Base-by-base conservation (phyloP, 2,329 filamentous ascomycete genomes). In the Scorias spongiosa region DNA sequence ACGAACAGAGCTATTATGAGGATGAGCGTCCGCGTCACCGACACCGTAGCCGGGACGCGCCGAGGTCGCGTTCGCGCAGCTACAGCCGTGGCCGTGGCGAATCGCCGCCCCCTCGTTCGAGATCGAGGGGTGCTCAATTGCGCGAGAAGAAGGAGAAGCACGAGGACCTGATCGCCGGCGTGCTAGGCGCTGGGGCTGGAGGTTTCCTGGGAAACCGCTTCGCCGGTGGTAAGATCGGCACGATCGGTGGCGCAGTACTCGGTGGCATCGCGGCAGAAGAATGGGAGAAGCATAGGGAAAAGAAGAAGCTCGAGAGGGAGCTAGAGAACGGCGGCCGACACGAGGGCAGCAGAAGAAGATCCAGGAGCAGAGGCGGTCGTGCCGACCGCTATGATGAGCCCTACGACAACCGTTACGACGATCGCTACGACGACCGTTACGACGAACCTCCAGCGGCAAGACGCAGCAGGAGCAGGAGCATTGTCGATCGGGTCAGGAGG, bases 261-360 rank as follows among this genome's bases (percentile, higher is more conserved):
- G 54, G 54, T n/a, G 53, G 54, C 7, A 45, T 57, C 2, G 54
- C 50, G 2, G 54, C 51, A 10, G 48, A 49, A 9, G 50, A 48
- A 15, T 42, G 47, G 2, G 55, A 57, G 42, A 49, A 51, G 38
- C 49, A 53, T 29, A 43, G 48, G 28, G 49, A 51, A 29, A 53
- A 55, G 48, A 46, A 49, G n/a, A 49, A 52, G 42, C 45, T 49
- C 7, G 46, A 48, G n/a, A 53, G 54, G 44, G 45, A 40, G 7
- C 3, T 44, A 10, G 40, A 46, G 12, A 11, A 20, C 14, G 12
- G 11, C 7, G 38, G 11, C 38, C 12, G 38, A 12, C 7, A 40
- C 20, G 38, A 40, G 12, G 38, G 17, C 7, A 20, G 38, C 11
- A 12, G 38, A 4, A 17, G 38, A 10, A 17, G 38, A 40, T 40